Percentiles rank a stretch among this genome's conserved stretches.
Conservation (phyloP, 345 rosid species). For the Citrus mangshanensis region DNA sequence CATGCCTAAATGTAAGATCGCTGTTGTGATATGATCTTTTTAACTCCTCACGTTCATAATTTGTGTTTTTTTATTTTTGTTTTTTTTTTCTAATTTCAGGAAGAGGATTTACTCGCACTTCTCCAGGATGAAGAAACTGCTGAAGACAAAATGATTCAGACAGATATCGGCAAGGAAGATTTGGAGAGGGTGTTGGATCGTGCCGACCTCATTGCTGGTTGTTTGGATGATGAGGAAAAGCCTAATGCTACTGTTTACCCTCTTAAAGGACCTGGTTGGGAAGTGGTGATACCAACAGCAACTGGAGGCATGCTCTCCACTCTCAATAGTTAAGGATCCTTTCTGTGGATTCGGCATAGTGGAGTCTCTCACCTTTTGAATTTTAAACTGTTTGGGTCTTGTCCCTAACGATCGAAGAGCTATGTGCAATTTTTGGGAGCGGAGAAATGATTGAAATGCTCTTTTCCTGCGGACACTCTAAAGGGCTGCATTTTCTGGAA, state of each 20-base stretch:
- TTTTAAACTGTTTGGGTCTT: neutral
- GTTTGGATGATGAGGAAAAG: slow-evolving; percentile 22
- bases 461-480: neutral
- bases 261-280: slow-evolving; percentile 95
- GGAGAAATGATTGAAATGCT: neutral
- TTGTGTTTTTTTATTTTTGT: neutral
- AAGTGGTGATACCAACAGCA: slow-evolving; percentile 75
- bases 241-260: slow-evolving; percentile 34
- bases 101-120: slow-evolving; percentile 72
- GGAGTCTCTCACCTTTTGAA: neutral
- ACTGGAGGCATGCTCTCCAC: slow-evolving; percentile 79
- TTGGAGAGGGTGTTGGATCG: slow-evolving; percentile 69
- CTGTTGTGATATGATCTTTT: no score
- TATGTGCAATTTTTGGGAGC: neutral
- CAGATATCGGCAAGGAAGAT: slow-evolving; percentile 76
- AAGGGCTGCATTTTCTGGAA: neutral
- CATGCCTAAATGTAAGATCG: no score
- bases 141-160: slow-evolving; percentile 89
- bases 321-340: slow-evolving; percentile 49
- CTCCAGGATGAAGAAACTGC: slow-evolving; percentile 76
- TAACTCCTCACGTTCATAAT: no score
- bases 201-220: slow-evolving; percentile 51
- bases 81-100: slow-evolving; percentile 38
- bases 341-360: neutral
- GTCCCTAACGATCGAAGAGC: no score